Evolutionary conservation across 768 basidiomycete genomes (phyloP).

Genomic region (Rhodotorula taiwanensis): DNA sequence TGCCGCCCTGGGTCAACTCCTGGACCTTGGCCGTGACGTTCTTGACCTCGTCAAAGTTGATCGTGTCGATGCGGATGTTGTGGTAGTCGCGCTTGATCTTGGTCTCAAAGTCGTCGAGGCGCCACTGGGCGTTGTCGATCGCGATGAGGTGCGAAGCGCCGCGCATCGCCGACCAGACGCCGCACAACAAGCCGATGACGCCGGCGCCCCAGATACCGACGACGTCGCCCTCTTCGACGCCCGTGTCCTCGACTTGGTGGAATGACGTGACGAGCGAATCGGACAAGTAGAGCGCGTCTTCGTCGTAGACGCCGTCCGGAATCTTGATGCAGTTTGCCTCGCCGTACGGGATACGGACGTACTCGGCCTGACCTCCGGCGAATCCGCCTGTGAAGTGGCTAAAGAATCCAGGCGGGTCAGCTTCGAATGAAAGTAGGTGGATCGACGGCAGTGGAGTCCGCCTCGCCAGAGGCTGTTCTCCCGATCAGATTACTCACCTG

Average conservation of each 20-base stretch:
- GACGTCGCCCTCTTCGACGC: conserved; percentile 63
- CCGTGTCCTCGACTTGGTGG: conserved; percentile 65
- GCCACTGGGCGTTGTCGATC: conserved; percentile 58
- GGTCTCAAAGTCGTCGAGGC: conserved; percentile 51
- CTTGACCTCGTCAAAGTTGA: conserved; percentile 55
- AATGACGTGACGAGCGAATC: conserved; percentile 55
- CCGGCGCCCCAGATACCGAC: conserved; percentile 38
- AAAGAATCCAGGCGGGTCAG: no score
- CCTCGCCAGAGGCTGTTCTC: no score
- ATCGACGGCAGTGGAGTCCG: no score
- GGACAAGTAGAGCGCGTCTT: conserved; percentile 49
- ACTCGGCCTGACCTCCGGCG: conserved; percentile 68
- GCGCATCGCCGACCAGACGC: conserved; percentile 59
- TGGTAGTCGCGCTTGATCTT: conserved; percentile 40
- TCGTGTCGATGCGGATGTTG: conserved; percentile 51
- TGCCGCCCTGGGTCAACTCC: conserved; percentile 47
- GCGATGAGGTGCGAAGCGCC: conserved; percentile 60
- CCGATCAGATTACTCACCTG: no score
- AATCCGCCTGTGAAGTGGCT: conserved; percentile 40
- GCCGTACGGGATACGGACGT: conserved; percentile 63
- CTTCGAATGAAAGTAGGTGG: no score
- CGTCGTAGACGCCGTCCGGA: conserved; percentile 60
- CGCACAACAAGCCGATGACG: conserved; percentile 49
- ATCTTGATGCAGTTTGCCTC: conserved; percentile 65
- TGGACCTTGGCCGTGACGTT: conserved; percentile 55